These are phyloP conservation scores for Colletotrichum sp. DNA, from an alignment of 2,329 filamentous ascomycete genomes.

Conservation along the genomic window DNA sequence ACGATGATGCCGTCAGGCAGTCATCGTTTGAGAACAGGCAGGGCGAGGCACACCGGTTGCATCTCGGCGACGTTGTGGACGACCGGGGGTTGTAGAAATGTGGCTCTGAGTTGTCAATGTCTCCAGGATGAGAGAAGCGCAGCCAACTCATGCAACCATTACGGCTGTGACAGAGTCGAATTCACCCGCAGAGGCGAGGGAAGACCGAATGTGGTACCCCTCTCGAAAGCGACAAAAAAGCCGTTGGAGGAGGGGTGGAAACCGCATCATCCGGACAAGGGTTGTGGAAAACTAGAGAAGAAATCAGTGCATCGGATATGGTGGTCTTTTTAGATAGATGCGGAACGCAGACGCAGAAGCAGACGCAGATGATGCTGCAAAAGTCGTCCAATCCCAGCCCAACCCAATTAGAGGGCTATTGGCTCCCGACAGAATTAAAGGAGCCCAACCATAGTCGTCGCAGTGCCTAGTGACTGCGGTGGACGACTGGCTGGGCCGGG, in stretches of 20 bases:
- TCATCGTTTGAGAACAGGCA: not conserved
- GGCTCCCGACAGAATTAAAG: slow-evolving; percentile 8
- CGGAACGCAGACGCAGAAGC: not conserved
- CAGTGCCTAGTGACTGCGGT: not conserved
- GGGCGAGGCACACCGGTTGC: slow-evolving; percentile 11
- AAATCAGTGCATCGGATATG: not conserved
- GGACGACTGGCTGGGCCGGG: not conserved
- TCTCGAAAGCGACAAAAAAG: not conserved
- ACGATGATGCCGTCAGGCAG: not conserved
- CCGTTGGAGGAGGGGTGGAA: slow-evolving; percentile 1
- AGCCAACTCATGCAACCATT: slow-evolving; percentile 24
- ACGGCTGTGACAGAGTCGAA: not conserved
- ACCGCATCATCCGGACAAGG: slow-evolving; percentile 7
- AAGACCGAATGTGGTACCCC: slow-evolving; percentile 2
- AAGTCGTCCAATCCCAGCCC: slow-evolving; percentile 19
- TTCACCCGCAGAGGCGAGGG: slow-evolving; percentile 1
- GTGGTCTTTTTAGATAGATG: not conserved
- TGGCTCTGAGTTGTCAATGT: slow-evolving; percentile 21
- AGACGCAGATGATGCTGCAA: not conserved
- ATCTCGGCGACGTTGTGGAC: slow-evolving; percentile 3
- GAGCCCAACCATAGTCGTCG: slow-evolving; percentile 9
- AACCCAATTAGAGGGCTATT: slow-evolving; percentile 19
- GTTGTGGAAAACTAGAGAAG: not conserved
- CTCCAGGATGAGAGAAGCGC: not conserved
- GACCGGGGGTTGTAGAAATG: slow-evolving; percentile 6